These are phyloP conservation scores for Botrytis squamosa DNA, from an alignment of 2,329 filamentous ascomycete genomes.

Conservation along the genomic window DNA sequence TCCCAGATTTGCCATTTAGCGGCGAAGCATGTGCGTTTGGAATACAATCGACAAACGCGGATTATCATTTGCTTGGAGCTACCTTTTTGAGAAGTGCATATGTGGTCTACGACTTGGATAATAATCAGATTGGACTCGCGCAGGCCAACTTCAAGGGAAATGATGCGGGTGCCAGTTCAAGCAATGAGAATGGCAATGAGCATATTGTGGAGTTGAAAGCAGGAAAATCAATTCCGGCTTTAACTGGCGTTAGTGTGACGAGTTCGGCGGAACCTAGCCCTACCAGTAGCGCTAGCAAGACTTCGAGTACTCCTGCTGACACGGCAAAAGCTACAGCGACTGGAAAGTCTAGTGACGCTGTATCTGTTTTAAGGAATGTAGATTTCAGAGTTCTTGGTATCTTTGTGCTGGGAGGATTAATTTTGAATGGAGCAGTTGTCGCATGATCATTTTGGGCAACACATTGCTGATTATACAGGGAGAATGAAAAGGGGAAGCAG, in stretches of 20 bases:
- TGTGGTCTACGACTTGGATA: constrained; percentile 53
- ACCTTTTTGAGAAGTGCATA: constrained; percentile 54
- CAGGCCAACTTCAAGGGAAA: constrained; percentile 46
- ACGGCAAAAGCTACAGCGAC: neutral
- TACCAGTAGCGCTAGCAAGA: neutral
- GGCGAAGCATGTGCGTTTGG: constrained; percentile 51
- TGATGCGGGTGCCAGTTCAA: neutral
- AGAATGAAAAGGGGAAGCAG: neutral
- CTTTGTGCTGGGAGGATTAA: neutral
- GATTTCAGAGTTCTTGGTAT: neutral
- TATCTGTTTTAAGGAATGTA: neutral
- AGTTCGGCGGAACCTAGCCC: neutral
- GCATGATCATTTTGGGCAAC: neutral
- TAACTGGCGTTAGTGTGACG: constrained; percentile 11
- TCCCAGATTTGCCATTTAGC: constrained; percentile 35
- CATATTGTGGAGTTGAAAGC: constrained; percentile 30
- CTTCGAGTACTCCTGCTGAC: neutral
- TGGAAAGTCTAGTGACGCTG: neutral
- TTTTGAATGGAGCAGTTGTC: neutral
- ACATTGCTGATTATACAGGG: too few relatives aligned
- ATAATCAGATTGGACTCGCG: constrained; percentile 49
- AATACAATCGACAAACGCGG: constrained; percentile 40
- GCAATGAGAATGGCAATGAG: neutral
- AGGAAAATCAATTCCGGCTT: constrained; percentile 28
- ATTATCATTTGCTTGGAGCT: constrained; percentile 45